These are phyloP conservation scores for Microsporum canis DNA, from an alignment of 2,329 filamentous ascomycete genomes.

Conservation along the genomic window DNA sequence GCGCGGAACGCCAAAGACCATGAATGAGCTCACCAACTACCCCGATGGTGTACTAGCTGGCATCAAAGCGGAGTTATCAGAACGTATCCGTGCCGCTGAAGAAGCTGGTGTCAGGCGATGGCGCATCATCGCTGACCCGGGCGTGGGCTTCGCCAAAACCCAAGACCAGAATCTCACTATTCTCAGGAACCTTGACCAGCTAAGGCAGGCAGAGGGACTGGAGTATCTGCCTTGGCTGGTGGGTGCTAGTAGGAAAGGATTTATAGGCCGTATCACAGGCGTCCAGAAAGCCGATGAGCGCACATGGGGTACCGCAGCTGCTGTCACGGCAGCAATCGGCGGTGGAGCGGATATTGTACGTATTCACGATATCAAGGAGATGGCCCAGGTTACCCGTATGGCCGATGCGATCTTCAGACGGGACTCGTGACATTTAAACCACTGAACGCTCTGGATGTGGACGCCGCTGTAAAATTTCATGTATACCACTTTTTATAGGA, in stretches of 20 bases:
- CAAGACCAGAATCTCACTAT: constrained; percentile 70
- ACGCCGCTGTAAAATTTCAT: neutral
- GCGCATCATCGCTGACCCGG: constrained; percentile 90
- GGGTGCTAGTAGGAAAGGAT: constrained; percentile 78
- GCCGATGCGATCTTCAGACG: constrained; percentile 58
- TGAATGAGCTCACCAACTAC: constrained; percentile 60
- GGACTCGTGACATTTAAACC: neutral
- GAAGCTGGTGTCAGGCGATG: constrained; percentile 74
- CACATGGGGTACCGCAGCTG: constrained; percentile 76
- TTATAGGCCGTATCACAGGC: constrained; percentile 73
- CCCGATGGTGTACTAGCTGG: constrained; percentile 54
- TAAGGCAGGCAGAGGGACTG: constrained; percentile 36
- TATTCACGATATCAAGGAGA: constrained; percentile 82
- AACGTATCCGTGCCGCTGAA: constrained; percentile 63
- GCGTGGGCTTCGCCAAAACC: constrained; percentile 86
- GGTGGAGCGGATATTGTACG: constrained; percentile 85
- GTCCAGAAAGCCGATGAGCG: constrained; percentile 59
- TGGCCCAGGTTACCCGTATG: constrained; percentile 74
- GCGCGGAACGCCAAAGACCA: constrained; percentile 75
- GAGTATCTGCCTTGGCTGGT: constrained; percentile 75
- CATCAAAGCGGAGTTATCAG: constrained; percentile 56
- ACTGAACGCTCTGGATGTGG: neutral
- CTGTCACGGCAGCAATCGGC: constrained; percentile 71
- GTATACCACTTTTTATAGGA: neutral
- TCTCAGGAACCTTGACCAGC: constrained; percentile 53